Conservation (phyloP, 2,329 filamentous ascomycete species). For the Fusarium nisikadoi region DNA sequence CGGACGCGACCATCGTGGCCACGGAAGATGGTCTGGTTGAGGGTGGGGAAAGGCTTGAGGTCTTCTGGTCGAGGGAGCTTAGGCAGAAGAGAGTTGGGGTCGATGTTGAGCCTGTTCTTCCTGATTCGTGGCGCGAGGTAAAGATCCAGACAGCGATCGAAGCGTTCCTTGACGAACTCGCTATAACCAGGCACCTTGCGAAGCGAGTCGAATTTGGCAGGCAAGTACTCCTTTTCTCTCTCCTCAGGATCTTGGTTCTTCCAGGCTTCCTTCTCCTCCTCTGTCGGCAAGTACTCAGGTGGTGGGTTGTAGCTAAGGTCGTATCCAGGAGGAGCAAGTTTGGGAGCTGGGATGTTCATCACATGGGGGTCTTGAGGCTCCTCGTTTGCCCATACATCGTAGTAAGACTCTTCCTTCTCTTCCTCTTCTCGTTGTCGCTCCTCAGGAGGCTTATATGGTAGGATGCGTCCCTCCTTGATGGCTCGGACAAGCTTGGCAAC, state of each 20-base stretch:
- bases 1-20: constrained; percentile 92
- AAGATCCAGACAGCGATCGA: constrained; percentile 93
- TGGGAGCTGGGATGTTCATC: constrained; percentile 96
- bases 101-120: constrained; percentile 95
- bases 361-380: constrained; percentile 81
- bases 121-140: constrained; percentile 93
- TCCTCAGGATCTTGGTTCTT: constrained; percentile 89
- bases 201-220: constrained; percentile 82
- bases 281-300: constrained; percentile 89
- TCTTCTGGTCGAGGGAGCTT: constrained; percentile 95
- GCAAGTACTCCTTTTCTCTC: constrained; percentile 87
- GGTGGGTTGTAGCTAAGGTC: constrained; percentile 98
- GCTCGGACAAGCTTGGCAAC: constrained; percentile 98
- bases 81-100: constrained; percentile 89
- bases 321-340: constrained; percentile 91
- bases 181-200: constrained; percentile 94
- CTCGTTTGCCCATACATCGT: constrained; percentile 97
- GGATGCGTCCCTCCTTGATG: constrained; percentile 91
- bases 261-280: constrained; percentile 86
- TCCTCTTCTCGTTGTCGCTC: constrained; percentile 75
- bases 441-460: constrained; percentile 84
- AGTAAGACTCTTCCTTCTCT: constrained; percentile 76
- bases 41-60: constrained; percentile 92
- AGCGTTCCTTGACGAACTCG: constrained; percentile 91
- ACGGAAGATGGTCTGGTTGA: constrained; percentile 85